Base-by-base conservation (phyloP, 208 protist species). In the Blastocrithidia nonstop region DNA sequence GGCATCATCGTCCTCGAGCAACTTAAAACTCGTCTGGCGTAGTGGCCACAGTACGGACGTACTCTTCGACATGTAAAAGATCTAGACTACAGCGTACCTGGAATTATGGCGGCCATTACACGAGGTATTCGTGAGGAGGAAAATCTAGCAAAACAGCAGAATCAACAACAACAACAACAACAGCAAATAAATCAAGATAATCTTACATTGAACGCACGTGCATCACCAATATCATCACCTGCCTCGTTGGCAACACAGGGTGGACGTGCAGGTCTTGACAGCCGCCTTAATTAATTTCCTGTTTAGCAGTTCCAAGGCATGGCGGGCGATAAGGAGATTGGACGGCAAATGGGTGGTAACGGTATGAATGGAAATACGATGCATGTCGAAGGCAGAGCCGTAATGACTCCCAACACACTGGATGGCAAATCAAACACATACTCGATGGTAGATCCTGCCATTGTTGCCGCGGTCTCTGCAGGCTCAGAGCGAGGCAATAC, bases 1-100 rank as follows among this genome's bases (percentile, higher is more conserved):
- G 96, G 95, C 44, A 61, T 98, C 17, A 79, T 85, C 28, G 93
- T 96, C 3, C 60, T 99, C 2, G 70, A 96, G 47, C 75, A 95
- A 49, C 96, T 98, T 48, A 95, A 95, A 54, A 48, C 62, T 22
- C 67, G 88, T 33, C 53, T 99, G 17, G 64, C 66, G n/a, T 93
- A 98, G 53, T 98, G 95, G 95, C 96, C 95, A 24, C 83, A 96
- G 46, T 94, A 91, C 57, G 68, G 88, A 29, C 64, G 77, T 13
- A 57, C 71, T 24, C 59, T 96, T 48, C 72, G 72, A 33, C 61
- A 88, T 57, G 50, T 92, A 29, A 78, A 77, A 52, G 76, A 90
- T 45, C 52, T 95, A 27, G 83, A 91, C 47, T 82, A 89, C 40
- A 65, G 71, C 35, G 69, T 95, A 28, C 88, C 84, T 3, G 88